Conservation (phyloP, 2,329 filamentous ascomycete genomes). For the Didymella exigua region DNA sequence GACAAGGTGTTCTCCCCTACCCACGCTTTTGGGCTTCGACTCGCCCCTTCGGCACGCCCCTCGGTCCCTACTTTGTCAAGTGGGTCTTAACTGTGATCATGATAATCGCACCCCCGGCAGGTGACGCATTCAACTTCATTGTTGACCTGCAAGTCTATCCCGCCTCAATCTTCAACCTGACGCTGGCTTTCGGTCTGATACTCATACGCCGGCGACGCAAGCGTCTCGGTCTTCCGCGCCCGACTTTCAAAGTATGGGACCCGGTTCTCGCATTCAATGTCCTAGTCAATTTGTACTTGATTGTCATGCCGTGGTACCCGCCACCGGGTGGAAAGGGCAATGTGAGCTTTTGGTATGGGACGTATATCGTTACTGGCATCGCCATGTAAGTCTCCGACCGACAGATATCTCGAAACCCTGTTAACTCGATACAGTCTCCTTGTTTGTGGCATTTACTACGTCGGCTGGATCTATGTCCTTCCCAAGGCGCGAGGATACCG, state of each 20-base stretch:
- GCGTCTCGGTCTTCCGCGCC: conserved; percentile 54
- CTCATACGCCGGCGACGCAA: conserved; percentile 62
- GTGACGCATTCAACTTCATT: conserved; percentile 68
- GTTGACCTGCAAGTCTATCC: conserved; percentile 66
- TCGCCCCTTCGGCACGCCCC: conserved; percentile 64
- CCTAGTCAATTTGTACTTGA: conserved; percentile 63
- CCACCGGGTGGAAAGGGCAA: conserved; percentile 67
- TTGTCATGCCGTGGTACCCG: conserved; percentile 74
- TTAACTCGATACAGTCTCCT: conserved; percentile 49
- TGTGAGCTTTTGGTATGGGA: conserved; percentile 75
- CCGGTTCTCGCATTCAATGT: conserved; percentile 64
- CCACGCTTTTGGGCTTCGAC: conserved; percentile 67
- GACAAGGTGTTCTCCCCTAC: conserved; percentile 67
- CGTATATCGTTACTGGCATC: conserved; percentile 68
- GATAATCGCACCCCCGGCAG: conserved; percentile 64
- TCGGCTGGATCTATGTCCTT: conserved; percentile 62
- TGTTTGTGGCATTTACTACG: conserved; percentile 63
- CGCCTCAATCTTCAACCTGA: conserved; percentile 61
- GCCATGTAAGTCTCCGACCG: conserved; percentile 60
- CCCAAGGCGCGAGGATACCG: conserved; percentile 60
- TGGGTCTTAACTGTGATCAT: conserved; percentile 64
- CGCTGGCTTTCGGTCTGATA: conserved; percentile 63
- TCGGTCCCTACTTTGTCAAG: conserved; percentile 64
- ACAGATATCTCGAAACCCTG: not conserved
- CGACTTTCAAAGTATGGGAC: conserved; percentile 66